Evolutionary conservation across 352 stramenopile species (phyloP).

Genomic region (Plasmopara muralis): DNA sequence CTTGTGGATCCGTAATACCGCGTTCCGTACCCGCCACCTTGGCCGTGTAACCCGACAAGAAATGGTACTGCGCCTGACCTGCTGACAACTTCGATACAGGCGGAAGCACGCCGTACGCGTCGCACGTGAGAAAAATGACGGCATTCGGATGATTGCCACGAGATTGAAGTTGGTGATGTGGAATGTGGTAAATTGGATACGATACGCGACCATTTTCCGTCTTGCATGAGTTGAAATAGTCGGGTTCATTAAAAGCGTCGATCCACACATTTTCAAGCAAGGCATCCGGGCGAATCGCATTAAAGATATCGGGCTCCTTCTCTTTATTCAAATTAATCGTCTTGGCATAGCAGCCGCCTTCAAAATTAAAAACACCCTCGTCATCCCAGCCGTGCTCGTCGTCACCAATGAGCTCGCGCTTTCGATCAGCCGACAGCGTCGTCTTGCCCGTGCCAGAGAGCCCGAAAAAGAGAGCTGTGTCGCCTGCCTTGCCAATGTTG

Average conservation of each 20-base stretch:
- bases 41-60: slow-evolving; percentile 97
- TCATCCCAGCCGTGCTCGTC: slow-evolving; percentile 97
- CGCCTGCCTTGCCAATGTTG: slow-evolving; percentile 94
- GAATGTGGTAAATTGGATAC: slow-evolving; percentile 98
- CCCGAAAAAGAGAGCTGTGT: slow-evolving; percentile 97
- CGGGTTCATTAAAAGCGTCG: slow-evolving; percentile 65
- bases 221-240: slow-evolving; percentile 95
- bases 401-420: slow-evolving; percentile 72
- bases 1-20: slow-evolving; percentile 92
- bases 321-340: slow-evolving; percentile 94
- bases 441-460: slow-evolving; percentile 90
- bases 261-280: slow-evolving; percentile 96
- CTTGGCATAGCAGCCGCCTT: slow-evolving; percentile 99
- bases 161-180: slow-evolving; percentile 84
- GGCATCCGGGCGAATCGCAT: slow-evolving; percentile 93
- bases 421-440: slow-evolving; percentile 87
- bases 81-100: slow-evolving; percentile 92
- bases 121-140: slow-evolving; percentile 97
- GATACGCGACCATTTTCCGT: slow-evolving; percentile 98
- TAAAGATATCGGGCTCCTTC: slow-evolving; percentile 97
- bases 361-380: slow-evolving; percentile 98
- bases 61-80: slow-evolving; percentile 97
- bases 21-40: slow-evolving; percentile 98
- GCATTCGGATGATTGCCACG: slow-evolving; percentile 93
- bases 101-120: slow-evolving; percentile 97